Percentiles rank a stretch among this genome's conserved stretches.
These are phyloP conservation scores for Leccinum fibrillosum DNA, from an alignment of 768 basidiomycete genomes.

Conservation along the genomic window DNA sequence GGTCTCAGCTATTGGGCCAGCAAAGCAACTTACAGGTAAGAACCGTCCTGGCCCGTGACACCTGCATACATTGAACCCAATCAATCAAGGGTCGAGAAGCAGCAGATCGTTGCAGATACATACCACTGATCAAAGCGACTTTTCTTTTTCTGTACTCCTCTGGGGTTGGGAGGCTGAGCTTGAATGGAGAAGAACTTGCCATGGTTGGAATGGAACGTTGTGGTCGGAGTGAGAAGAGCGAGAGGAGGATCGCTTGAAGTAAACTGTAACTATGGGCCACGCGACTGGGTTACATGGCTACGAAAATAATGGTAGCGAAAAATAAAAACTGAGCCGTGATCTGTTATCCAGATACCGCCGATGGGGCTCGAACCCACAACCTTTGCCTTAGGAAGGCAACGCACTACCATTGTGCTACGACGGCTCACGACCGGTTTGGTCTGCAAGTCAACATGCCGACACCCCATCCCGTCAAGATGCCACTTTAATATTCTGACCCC, in stretches of 20 bases:
- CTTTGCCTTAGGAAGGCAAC: constrained; percentile 40
- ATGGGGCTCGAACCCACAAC: constrained; percentile 38
- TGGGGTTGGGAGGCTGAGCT: constrained; percentile 59
- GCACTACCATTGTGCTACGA: constrained; percentile 40
- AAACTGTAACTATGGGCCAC: too few relatives aligned
- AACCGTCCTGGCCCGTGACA: constrained; percentile 95
- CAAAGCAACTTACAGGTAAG: constrained; percentile 71
- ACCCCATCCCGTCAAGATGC: background rate
- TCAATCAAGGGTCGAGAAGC: constrained; percentile 6
- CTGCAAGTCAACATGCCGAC: background rate
- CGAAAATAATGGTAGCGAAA: too few relatives aligned
- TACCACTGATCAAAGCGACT: constrained; percentile 90
- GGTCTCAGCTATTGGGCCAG: background rate
- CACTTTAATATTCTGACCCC: background rate
- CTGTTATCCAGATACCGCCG: constrained; percentile 31
- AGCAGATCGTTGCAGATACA: constrained; percentile 12
- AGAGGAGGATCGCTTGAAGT: too few relatives aligned
- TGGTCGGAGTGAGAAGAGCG: background rate
- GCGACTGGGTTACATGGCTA: too few relatives aligned
- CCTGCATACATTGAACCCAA: constrained; percentile 43
- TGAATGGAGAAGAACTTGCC: constrained; percentile 32
- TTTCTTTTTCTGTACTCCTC: constrained; percentile 88
- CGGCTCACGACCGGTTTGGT: constrained; percentile 16
- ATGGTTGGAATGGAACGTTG: constrained; percentile 8
- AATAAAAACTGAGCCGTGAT: constrained; percentile 23